phyloP scores from a whole-genome alignment of 2,329 filamentous ascomycete species.

The Fusarium phyllophilum region DNA sequence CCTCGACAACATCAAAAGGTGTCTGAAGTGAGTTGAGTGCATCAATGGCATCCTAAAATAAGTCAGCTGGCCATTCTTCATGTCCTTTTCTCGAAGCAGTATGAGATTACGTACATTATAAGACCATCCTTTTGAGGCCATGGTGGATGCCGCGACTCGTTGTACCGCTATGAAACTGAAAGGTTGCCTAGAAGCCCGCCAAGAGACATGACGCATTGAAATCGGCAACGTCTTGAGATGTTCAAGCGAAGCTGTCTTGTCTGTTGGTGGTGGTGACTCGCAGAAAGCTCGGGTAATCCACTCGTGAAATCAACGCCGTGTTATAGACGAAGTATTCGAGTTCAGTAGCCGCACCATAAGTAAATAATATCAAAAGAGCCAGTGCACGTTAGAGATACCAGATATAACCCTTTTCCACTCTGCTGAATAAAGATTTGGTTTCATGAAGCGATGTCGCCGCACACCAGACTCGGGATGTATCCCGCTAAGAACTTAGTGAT shows the following conservation, averaged over 20 bases:
- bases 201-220: conserved; percentile 49
- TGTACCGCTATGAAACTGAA: conserved; percentile 31
- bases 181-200: conserved; percentile 40
- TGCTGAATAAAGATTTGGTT: neutral
- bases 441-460: conserved; percentile 8
- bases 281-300: conserved; percentile 45
- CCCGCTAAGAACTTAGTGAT: conserved; percentile 18
- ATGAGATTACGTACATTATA: conserved; percentile 48
- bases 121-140: conserved; percentile 46
- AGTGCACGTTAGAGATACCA: too few species aligned
- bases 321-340: neutral
- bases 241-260: conserved; percentile 8
- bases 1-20: conserved; percentile 83
- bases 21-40: conserved; percentile 91
- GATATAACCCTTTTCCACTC: neutral
- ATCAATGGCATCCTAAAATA: conserved; percentile 79
- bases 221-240: neutral
- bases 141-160: conserved; percentile 35
- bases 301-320: conserved; percentile 6
- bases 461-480: conserved; percentile 18
- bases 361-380: neutral
- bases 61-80: conserved; percentile 11
- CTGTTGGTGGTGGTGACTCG: conserved; percentile 19
- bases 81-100: neutral
- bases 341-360: neutral